Evolutionary conservation across 495 filamentous ascomycete species (phyloP), one percentile per base, ranked within the genome.

Genomic region (Lentithecium fluviatile): DNA sequence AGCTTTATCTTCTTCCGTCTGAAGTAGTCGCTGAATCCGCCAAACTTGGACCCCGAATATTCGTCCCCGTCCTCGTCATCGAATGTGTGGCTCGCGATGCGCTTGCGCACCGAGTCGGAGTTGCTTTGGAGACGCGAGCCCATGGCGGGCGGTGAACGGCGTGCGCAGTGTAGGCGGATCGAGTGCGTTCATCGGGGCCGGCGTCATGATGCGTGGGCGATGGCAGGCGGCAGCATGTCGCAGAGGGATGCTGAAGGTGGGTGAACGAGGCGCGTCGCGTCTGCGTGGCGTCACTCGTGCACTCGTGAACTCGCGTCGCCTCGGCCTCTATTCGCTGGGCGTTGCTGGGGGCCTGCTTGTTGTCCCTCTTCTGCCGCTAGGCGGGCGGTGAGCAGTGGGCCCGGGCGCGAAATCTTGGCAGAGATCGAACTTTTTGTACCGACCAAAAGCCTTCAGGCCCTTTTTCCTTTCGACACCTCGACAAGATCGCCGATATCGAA

Each of bases 1-100:
- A 98, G 79, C 66, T 98, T 98, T 69, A 92, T 83, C 74, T 96
- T 95, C 75, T 98, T 98, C 52, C 90, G 84, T 42, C 90, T 84
- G 70, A 95, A 91, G 69, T 97, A 98, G 62, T 96, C 91, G 17
- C 79, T 74, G 68, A 96, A 90, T 2, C 91, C 92, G 6, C 91
- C 91, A 69, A 96, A 97, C 51, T 80, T 83, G 37, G 91, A 96
- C 0, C 79, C 82, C 56, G 85, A 86, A 75, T 98, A 98, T 75
- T 97, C 94, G 59, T 96, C 92, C 55, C 93, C 94, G 17, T 81
- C 82, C 69, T 96, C 93, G 69, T 83, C 70, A 8, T 81, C 72
- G 67, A 87, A 86, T 13, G 74, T 77, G 71, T 86, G 91, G 56
- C 74, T 82, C 65, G 89, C 88, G 67, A 97, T 95, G 69, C 88